Conservation (phyloP, 352 stramenopile species). For the Pythium volutum region DNA sequence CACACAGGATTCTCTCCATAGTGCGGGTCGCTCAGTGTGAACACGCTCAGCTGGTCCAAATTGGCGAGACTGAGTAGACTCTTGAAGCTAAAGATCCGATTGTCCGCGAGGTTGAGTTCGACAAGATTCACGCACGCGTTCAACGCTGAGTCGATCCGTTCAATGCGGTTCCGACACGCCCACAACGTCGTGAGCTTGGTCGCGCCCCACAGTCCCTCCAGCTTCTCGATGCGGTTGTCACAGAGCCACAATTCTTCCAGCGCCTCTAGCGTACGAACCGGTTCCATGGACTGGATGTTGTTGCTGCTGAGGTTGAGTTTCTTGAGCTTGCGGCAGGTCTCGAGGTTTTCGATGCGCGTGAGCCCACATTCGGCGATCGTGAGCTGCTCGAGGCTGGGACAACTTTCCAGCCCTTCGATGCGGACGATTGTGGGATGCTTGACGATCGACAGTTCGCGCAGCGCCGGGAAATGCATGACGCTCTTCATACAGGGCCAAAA, state of each 20-base stretch:
- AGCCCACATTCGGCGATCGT: slow-evolving; percentile 69
- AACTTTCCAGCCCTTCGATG: slow-evolving; percentile 54
- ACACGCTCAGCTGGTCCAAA: slow-evolving; percentile 52
- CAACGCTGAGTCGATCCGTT: slow-evolving; percentile 57
- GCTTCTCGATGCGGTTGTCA: slow-evolving; percentile 62
- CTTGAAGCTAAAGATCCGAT: slow-evolving; percentile 85
- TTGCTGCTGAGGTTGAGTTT: slow-evolving; percentile 78
- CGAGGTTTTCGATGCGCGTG: slow-evolving; percentile 42
- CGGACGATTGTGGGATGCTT: slow-evolving; percentile 62
- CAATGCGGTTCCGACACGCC: slow-evolving; percentile 71
- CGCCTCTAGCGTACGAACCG: slow-evolving; percentile 45
- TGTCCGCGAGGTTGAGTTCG: slow-evolving; percentile 88
- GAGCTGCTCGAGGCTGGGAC: slow-evolving; percentile 53
- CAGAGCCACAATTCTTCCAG: slow-evolving; percentile 83
- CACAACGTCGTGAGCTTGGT: slow-evolving; percentile 64
- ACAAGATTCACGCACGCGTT: slow-evolving; percentile 51
- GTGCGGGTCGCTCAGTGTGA: slow-evolving; percentile 85
- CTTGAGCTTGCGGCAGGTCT: slow-evolving; percentile 42
- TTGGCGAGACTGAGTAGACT: slow-evolving; percentile 70
- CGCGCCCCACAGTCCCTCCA: slow-evolving; percentile 55
- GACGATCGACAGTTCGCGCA: slow-evolving; percentile 71
- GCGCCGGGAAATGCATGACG: slow-evolving; percentile 55
- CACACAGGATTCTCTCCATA: slow-evolving; percentile 91
- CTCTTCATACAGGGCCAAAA: slow-evolving; percentile 73
- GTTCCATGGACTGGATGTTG: slow-evolving; percentile 49